Conservation (phyloP, 768 basidiomycete species). For the Suillus ampliporus region DNA sequence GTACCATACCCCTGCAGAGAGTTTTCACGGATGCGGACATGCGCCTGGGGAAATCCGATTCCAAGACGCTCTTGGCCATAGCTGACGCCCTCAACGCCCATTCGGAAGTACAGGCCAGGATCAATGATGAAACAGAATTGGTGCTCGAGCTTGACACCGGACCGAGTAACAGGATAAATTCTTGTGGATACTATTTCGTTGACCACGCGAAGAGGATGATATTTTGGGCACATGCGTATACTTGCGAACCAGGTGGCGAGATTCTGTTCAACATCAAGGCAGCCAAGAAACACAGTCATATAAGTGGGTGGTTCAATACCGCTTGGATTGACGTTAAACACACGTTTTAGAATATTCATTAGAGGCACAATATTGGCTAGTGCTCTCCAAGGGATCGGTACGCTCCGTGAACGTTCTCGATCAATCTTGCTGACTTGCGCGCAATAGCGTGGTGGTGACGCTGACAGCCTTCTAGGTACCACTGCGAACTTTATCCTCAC, state of each 20-base stretch:
- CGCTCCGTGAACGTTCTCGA: neutral
- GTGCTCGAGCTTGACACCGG: slow-evolving; percentile 11
- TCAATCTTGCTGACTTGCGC: neutral
- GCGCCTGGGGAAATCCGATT: neutral
- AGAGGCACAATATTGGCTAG: slow-evolving; percentile 35
- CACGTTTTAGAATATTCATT: slow-evolving; percentile 25
- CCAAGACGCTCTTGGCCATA: neutral
- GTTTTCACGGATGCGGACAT: slow-evolving; percentile 19
- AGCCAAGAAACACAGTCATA: slow-evolving; percentile 15
- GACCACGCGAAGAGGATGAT: slow-evolving; percentile 9
- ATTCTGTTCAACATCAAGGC: slow-evolving; percentile 16
- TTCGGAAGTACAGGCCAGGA: slow-evolving; percentile 1
- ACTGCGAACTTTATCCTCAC: slow-evolving; percentile 27
- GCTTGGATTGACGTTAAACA: neutral
- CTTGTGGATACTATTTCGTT: slow-evolving; percentile 19
- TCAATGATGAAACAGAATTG: slow-evolving; percentile 4
- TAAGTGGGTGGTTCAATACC: slow-evolving; percentile 13
- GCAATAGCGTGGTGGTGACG: neutral
- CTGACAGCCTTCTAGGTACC: slow-evolving; percentile 22
- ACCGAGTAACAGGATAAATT: neutral
- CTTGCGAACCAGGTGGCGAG: slow-evolving; percentile 5
- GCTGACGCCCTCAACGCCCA: neutral
- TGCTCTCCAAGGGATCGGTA: neutral
- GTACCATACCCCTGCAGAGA: neutral
- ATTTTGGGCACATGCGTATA: slow-evolving; percentile 16